A percentile compares a stretch with the other conserved stretches of the same genome.
Evolutionary conservation across 495 filamentous ascomycete genomes (phyloP).

Genomic region (Arthonia radiata): DNA sequence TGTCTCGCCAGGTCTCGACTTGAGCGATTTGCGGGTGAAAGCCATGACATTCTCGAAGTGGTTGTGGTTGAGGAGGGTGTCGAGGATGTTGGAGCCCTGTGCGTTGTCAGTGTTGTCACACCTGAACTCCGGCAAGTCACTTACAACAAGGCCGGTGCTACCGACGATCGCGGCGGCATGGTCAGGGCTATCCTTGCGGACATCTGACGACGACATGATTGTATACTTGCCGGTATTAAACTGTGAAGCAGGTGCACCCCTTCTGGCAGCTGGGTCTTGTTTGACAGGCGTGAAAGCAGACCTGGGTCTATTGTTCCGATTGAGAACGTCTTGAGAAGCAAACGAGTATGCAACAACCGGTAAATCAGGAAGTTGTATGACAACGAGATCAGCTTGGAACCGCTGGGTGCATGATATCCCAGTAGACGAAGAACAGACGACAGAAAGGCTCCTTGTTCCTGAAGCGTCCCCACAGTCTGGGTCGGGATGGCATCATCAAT

Average conservation of each 20-base stretch:
- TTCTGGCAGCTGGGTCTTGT: no score
- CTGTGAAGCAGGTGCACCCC: no score
- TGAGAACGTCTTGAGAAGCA: not conserved
- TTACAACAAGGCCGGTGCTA: constrained; percentile 3
- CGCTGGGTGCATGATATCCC: no score
- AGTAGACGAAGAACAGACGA: no score
- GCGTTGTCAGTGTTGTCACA: not conserved
- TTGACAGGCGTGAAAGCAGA: no score
- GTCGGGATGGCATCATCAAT: no score
- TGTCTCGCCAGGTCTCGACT: no score
- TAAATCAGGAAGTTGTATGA: no score
- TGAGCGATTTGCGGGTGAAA: constrained; percentile 1
- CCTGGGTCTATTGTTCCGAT: not conserved
- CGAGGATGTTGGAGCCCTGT: constrained; percentile 4
- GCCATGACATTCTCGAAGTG: not conserved
- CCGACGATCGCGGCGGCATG: constrained; percentile 1
- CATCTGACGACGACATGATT: not conserved
- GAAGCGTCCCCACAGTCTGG: no score
- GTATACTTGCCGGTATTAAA: not conserved
- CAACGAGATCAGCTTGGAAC: no score
- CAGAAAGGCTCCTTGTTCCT: no score
- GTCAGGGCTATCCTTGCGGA: not conserved
- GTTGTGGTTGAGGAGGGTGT: constrained; percentile 1
- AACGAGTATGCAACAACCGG: no score
- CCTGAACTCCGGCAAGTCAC: not conserved